Evolutionary conservation across 2,329 filamentous ascomycete genomes (phyloP), one percentile per base, ranked within the genome.

Genomic region (Pyrenophora teres): DNA sequence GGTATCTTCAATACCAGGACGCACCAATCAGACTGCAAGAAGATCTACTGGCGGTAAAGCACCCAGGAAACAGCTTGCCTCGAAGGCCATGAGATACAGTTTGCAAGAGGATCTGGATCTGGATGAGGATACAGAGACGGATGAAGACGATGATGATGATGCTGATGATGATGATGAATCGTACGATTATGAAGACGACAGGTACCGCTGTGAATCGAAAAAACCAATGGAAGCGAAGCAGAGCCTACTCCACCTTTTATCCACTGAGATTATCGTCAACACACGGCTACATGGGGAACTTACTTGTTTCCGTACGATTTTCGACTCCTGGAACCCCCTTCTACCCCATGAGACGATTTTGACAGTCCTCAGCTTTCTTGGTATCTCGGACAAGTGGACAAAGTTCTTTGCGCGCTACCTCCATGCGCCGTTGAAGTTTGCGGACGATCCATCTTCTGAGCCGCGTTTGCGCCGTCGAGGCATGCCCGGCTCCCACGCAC

Each of bases 341-440:
- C 64, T 81, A 1, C 69, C 79, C 1, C 79, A 81, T 59, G 72
- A 69, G 25, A 79, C 77, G 8, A 71, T 78, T 4, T 70, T 76
- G 30, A 62, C 72, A 1, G 66, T 79, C 0, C 72, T 81, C 55
- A 63, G 70, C 3, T 80, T 78, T 50, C 65, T 80, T 23, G 78
- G 78, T 2, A 75, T 80, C 13, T 72, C 74, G 2, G 59, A 71
- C 5, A 69, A 71, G 37, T 79, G 77, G 74, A 69, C 73, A 16
- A 54, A 54, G 0, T 81, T 81, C 62, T 80, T 80, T 60, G 68
- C 67, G 35, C 77, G 74, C 31, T 78, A 78, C 43, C 62, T 81
- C 6, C 67, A 77, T 40, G 74, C 78, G 5, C 79, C 78, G 0
- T 59, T 81, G 36, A 79, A 78, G 48, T 75, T 75, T 41, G 69